phyloP scores from a whole-genome alignment of 768 basidiomycete species.

The Auricularia cornea region DNA sequence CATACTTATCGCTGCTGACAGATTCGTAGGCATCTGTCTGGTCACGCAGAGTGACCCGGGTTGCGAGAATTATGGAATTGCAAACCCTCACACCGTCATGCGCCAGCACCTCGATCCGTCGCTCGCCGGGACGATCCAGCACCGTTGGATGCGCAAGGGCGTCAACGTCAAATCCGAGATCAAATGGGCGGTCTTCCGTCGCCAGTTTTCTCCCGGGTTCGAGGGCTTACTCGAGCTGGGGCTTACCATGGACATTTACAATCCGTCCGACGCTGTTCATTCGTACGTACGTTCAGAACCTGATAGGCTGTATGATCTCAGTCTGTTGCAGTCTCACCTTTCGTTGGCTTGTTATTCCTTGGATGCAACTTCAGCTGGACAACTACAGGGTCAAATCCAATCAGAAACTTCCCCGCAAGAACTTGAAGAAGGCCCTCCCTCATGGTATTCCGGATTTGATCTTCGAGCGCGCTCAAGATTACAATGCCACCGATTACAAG shows the following conservation, averaged over 20 bases:
- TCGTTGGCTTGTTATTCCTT: slow-evolving; percentile 34
- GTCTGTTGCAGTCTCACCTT: slow-evolving; percentile 28
- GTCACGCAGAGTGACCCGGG: slow-evolving; percentile 39
- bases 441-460: slow-evolving; percentile 33
- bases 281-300: neutral
- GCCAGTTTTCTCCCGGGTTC: slow-evolving; percentile 26
- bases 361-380: slow-evolving; percentile 32
- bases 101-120: slow-evolving; percentile 33
- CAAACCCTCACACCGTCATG: slow-evolving; percentile 34
- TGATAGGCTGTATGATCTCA: neutral
- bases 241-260: slow-evolving; percentile 13
- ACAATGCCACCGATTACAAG: slow-evolving; percentile 26
- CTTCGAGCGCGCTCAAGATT: slow-evolving; percentile 19
- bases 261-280: neutral
- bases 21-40: slow-evolving; percentile 23
- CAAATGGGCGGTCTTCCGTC: slow-evolving; percentile 26
- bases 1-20: slow-evolving; percentile 10
- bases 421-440: slow-evolving; percentile 31
- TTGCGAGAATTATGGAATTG: slow-evolving; percentile 35
- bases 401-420: slow-evolving; percentile 12
- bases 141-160: slow-evolving; percentile 28
- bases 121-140: slow-evolving; percentile 31
- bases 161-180: slow-evolving; percentile 38
- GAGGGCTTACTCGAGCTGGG: slow-evolving; percentile 28
- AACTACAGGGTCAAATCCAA: slow-evolving; percentile 19